These are phyloP conservation scores for Triticum timopheevii DNA, from an alignment of 176 grass and related monocot genomes.

Conservation along the genomic window DNA sequence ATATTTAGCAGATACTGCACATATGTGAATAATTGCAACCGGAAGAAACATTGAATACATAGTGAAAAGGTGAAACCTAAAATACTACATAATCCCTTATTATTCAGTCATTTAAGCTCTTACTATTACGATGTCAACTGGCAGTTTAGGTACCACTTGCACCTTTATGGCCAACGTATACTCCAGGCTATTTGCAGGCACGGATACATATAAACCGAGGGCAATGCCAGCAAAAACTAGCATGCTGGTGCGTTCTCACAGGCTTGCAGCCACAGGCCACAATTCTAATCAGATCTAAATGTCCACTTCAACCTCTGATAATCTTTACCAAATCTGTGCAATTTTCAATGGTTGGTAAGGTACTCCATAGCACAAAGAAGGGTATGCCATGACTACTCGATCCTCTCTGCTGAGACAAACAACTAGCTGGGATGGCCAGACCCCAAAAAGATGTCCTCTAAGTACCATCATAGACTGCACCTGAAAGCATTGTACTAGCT, in stretches of 20 bases:
- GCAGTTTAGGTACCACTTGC: neutral
- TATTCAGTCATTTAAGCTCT: neutral
- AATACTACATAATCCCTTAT: neutral
- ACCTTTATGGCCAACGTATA: conserved; percentile 13
- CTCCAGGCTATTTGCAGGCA: neutral
- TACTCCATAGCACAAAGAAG: neutral
- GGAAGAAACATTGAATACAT: neutral
- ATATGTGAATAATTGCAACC: neutral
- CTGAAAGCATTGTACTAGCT: conserved; percentile 14
- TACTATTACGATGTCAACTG: neutral
- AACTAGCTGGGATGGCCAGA: conserved; percentile 4
- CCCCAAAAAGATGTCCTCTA: neutral
- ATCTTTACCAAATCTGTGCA: neutral
- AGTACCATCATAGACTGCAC: neutral
- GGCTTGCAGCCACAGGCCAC: neutral
- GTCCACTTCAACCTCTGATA: neutral
- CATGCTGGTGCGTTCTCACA: neutral
- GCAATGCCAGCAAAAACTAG: neutral
- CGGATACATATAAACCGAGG: neutral
- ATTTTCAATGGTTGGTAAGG: neutral
- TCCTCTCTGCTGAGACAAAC: conserved; percentile 3
- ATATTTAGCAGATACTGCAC: conserved; percentile 17
- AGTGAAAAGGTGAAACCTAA: neutral
- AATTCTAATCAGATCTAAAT: neutral
- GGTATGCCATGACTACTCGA: neutral